phyloP scores from a whole-genome alignment of 306 rosid species.

The Cicer yamashitae region DNA sequence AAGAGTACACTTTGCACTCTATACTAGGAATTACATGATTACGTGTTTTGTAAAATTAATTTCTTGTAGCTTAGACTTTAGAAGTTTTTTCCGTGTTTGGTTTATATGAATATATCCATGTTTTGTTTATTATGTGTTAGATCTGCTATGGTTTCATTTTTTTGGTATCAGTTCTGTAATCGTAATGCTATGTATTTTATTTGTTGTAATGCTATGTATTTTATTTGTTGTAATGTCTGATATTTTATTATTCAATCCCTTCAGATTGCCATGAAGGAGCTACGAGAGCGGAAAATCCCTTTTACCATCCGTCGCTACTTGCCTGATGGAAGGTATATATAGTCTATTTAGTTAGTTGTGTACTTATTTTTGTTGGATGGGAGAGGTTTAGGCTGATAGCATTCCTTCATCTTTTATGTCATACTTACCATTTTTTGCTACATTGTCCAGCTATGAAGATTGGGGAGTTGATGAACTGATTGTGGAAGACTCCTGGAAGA shows the following conservation, averaged over 20 bases:
- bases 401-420: constrained; percentile 19
- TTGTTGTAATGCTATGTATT: constrained; percentile 1
- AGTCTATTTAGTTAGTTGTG: background rate
- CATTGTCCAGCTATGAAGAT: constrained; percentile 76
- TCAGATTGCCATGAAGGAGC: constrained; percentile 97
- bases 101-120: constrained; percentile 5
- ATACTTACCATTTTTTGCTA: constrained; percentile 26
- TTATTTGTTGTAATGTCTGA: constrained; percentile 19
- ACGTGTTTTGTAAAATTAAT: background rate
- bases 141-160: constrained; percentile 1
- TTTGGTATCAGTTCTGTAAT: background rate
- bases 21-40: background rate
- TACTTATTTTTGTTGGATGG: background rate
- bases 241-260: constrained; percentile 27
- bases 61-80: background rate
- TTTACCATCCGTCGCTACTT: constrained; percentile 95
- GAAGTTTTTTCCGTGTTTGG: background rate
- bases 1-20: background rate
- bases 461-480: constrained; percentile 99
- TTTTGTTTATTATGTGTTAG: constrained; percentile 8
- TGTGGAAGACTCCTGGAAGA: constrained; percentile 98
- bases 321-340: constrained; percentile 91
- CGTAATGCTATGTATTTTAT: constrained; percentile 1
- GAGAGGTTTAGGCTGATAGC: background rate
- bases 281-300: constrained; percentile 89